Percentiles rank a stretch among this genome's conserved stretches.
Evolutionary conservation across 768 basidiomycete species (phyloP).

Genomic region (Lepiota venenata): DNA sequence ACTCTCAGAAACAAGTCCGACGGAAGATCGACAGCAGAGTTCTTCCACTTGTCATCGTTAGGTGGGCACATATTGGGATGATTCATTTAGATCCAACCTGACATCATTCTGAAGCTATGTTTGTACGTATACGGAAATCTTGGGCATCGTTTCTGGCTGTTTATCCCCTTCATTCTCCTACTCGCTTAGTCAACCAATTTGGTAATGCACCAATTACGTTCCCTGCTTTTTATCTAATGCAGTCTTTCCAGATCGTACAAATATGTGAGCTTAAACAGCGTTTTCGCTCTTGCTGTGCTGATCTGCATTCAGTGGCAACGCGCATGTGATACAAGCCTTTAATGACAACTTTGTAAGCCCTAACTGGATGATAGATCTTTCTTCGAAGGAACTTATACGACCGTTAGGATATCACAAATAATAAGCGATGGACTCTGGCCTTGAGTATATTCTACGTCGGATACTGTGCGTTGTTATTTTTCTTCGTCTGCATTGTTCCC

Average conservation of each 20-base stretch:
- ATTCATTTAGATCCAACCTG: background rate
- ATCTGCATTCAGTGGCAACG: constrained; percentile 41
- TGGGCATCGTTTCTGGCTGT: background rate
- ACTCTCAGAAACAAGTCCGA: constrained; percentile 34
- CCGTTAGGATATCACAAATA: constrained; percentile 44
- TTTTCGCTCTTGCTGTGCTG: background rate
- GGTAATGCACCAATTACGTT: constrained; percentile 23
- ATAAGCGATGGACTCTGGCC: constrained; percentile 54
- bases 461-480: constrained; percentile 37
- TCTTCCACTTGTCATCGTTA: constrained; percentile 46
- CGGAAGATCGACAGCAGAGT: constrained; percentile 49
- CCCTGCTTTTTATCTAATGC: background rate
- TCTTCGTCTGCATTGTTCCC: background rate
- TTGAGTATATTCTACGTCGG: constrained; percentile 60
- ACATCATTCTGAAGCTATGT: background rate
- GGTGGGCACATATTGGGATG: constrained; percentile 25
- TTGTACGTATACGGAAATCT: constrained; percentile 48
- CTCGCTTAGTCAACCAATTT: constrained; percentile 41
- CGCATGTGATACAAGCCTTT: constrained; percentile 48
- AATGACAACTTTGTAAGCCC: constrained; percentile 47
- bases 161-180: background rate
- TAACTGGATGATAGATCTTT: background rate
- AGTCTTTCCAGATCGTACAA: constrained; percentile 44
- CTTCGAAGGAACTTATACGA: background rate
- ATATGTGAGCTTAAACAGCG: constrained; percentile 35